Evolutionary conservation across 805 yeast genomes (phyloP), one percentile per base, ranked within the genome.

Genomic region (Millerago galiae): DNA sequence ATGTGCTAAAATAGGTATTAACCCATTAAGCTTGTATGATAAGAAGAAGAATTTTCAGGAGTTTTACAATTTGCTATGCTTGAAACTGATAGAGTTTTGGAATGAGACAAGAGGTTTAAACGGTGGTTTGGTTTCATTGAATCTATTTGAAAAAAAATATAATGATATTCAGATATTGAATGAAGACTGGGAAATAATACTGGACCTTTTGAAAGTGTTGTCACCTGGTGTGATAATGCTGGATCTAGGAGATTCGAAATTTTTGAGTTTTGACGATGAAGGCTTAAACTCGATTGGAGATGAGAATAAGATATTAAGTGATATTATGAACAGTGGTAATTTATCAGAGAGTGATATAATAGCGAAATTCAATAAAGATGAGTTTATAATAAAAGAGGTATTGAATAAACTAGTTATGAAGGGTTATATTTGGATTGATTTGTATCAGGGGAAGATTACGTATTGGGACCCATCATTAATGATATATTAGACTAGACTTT

Each of bases 71-170:
- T 13, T 38, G n/a, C 15, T 42, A n/a, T 42, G 45, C 16, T 24
- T 42, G 34, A 34, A 35, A 14, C 29, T 42, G 33, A 38, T 42
- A 13, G 45, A 42, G 37, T 42, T 42, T n/a, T 42, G 45, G 45
- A 42, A 42, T 26, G 45, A 42, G n/a, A 42, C 35, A n/a, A 29
- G 42, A 13, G 45, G 45, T 5, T 27, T 42, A 10, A 42, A 42
- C 31, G 45, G 45, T 14, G 45, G 45, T 3, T 32, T 42, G 24
- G 35, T 42, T 3, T 35, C 42, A 16, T 21, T 38, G 12, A 14
- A 13, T 21, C 35, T 42, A 9, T 42, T 42, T 42, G 45, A 42
- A 16, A 42, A 25, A 32, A 35, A 25, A 11, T 41, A 41, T 15
- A 33, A 14, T 6, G 28, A 17, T 10, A 28, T 42, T 2, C 32